A percentile compares a stretch with the other conserved stretches of the same genome.
phyloP scores from a whole-genome alignment of 2,329 filamentous ascomycete species.

The Fusarium agapanthi region DNA sequence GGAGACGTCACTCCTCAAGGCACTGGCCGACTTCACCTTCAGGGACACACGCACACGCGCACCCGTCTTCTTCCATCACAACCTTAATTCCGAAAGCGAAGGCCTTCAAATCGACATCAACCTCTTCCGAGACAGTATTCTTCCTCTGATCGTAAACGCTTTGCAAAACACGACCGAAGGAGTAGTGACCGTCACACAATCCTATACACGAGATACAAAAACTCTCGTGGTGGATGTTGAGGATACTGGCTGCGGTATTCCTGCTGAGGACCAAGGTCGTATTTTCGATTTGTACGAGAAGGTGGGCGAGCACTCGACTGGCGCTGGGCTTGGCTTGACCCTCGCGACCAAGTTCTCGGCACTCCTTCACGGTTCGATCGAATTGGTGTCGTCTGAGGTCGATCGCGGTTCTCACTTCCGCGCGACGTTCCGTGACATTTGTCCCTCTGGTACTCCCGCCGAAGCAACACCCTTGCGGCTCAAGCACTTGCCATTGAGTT shows the following conservation, averaged over 20 bases:
- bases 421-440: constrained; percentile 28
- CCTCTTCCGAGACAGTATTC: constrained; percentile 53
- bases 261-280: constrained; percentile 44
- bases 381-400: constrained; percentile 48
- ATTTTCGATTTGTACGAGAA: constrained; percentile 57
- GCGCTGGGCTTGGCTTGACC: constrained; percentile 55
- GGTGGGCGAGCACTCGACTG: constrained; percentile 47
- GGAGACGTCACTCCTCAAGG: constrained; percentile 23
- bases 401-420: constrained; percentile 52
- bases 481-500: constrained; percentile 1
- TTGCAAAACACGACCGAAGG: constrained; percentile 52
- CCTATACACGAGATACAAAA: constrained; percentile 42
- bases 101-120: constrained; percentile 49
- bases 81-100: constrained; percentile 31
- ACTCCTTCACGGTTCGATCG: constrained; percentile 50
- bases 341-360: constrained; percentile 53
- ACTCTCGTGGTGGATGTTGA: constrained; percentile 51
- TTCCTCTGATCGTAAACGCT: constrained; percentile 53
- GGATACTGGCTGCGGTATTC: constrained; percentile 55
- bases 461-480: neutral
- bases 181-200: constrained; percentile 47
- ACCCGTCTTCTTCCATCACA: constrained; percentile 29
- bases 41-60: constrained; percentile 15
- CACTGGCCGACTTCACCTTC: neutral
- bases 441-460: neutral